A percentile compares a stretch with the other conserved stretches of the same genome.
phyloP scores from a whole-genome alignment of 2,329 filamentous ascomycete genomes.

The Neodidymelliopsis sp. region DNA sequence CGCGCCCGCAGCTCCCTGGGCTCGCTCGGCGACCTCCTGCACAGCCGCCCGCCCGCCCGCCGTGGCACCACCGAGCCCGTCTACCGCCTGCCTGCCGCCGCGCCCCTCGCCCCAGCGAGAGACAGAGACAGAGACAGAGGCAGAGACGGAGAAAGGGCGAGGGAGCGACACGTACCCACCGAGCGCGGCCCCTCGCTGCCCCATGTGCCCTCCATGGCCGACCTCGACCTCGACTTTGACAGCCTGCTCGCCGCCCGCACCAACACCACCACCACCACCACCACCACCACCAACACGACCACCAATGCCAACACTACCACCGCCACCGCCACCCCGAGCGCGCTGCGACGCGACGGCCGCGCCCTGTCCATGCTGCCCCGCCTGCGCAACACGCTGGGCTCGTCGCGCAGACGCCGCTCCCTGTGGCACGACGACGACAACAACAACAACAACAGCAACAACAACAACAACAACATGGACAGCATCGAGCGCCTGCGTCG shows the following conservation, averaged over 20 bases:
- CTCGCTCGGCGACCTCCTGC: conserved; percentile 43
- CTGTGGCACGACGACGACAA: conserved; percentile 46
- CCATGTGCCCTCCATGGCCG: conserved; percentile 40
- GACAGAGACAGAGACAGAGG: conserved; percentile 31
- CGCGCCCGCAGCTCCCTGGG: conserved; percentile 49
- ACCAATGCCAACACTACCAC: conserved; percentile 25
- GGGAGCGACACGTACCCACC: conserved; percentile 21
- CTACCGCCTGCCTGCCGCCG: conserved; percentile 20
- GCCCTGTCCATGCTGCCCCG: conserved; percentile 48
- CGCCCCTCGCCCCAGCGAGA: conserved; percentile 24
- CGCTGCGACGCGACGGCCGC: conserved; percentile 40
- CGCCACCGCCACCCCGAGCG: conserved; percentile 25
- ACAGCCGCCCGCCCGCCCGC: conserved; percentile 36
- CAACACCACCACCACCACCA: conserved; percentile 48
- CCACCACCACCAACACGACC: conserved; percentile 29
- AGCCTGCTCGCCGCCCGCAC: conserved; percentile 43
- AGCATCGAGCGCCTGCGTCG: conserved; percentile 51
- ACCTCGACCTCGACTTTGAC: conserved; percentile 50
- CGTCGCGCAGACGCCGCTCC: conserved; percentile 60
- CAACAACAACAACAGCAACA: conserved; percentile 34
- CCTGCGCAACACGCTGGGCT: conserved; percentile 53
- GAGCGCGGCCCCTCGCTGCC: conserved; percentile 46
- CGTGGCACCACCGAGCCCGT: conserved; percentile 26
- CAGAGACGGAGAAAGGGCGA: no score
- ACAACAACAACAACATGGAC: conserved; percentile 35